phyloP scores from a whole-genome alignment of 164 flowering plant species.

The Nymphaea thermarum region DNA sequence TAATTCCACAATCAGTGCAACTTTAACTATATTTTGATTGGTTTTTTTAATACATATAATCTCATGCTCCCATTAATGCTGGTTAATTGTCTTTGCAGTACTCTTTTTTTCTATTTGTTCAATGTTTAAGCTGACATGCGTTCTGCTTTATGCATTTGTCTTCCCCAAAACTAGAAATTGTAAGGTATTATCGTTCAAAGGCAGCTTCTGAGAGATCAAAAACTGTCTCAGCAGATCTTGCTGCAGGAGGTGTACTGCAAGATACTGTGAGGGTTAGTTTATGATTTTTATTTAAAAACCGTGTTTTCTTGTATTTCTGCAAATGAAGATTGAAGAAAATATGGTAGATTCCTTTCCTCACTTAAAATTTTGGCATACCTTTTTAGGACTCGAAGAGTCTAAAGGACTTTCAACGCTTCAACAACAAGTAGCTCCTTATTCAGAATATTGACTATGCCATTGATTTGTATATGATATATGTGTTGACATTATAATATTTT shows the following conservation, averaged over 20 bases:
- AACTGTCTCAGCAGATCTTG: slow-evolving; percentile 15
- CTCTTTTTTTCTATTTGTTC: slow-evolving; percentile 12
- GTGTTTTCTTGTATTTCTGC: too few relatives aligned
- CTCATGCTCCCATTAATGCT: too few relatives aligned
- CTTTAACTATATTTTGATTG: not conserved
- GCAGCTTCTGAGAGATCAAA: slow-evolving; percentile 17
- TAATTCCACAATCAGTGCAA: not conserved
- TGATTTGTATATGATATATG: slow-evolving; percentile 39
- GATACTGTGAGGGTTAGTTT: too few relatives aligned
- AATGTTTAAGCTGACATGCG: slow-evolving; percentile 12
- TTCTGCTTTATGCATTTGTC: slow-evolving; percentile 13
- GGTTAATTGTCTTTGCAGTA: slow-evolving; percentile 6
- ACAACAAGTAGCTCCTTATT: slow-evolving; percentile 29
- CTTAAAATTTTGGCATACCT: not conserved
- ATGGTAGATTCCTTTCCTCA: too few relatives aligned
- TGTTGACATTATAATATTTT: slow-evolving; percentile 44
- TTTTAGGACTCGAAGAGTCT: slow-evolving; percentile 16
- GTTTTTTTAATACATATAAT: not conserved
- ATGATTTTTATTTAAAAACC: too few relatives aligned
- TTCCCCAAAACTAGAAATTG: slow-evolving; percentile 16
- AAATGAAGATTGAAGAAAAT: too few relatives aligned
- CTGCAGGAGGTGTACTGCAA: slow-evolving; percentile 13
- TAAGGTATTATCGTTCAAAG: slow-evolving; percentile 12
- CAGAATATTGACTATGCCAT: slow-evolving; percentile 36
- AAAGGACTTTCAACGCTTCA: slow-evolving; percentile 18